A percentile compares a stretch with the other conserved stretches of the same genome.
These are phyloP conservation scores for Ophiostoma quercus DNA, from an alignment of 2,329 filamentous ascomycete genomes.

Conservation along the genomic window DNA sequence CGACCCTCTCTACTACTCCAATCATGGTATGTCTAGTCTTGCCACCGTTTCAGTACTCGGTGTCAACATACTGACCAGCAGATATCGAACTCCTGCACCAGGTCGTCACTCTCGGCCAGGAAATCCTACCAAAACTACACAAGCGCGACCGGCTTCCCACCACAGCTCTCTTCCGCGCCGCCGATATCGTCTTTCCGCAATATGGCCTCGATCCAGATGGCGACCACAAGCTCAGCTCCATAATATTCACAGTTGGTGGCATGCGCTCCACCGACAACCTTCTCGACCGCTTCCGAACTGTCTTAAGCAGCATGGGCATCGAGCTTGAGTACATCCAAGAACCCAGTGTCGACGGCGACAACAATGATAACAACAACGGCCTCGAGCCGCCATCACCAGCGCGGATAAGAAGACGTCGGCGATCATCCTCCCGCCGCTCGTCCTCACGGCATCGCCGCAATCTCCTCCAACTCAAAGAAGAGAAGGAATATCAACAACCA, in stretches of 20 bases:
- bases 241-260: constrained; percentile 73
- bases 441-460: background rate
- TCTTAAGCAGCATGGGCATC: constrained; percentile 66
- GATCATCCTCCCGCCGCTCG: background rate
- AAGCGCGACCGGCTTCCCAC: constrained; percentile 63
- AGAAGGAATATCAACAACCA: background rate
- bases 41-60: background rate
- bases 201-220: constrained; percentile 69
- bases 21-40: constrained; percentile 46
- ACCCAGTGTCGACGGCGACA: constrained; percentile 11
- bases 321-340: constrained; percentile 56
- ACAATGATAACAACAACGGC: background rate
- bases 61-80: constrained; percentile 33
- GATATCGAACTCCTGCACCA: constrained; percentile 75
- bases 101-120: constrained; percentile 67
- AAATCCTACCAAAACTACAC: constrained; percentile 52
- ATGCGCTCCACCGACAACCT: constrained; percentile 52
- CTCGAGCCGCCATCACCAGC: background rate
- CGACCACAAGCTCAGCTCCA: constrained; percentile 64
- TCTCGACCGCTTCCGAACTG: constrained; percentile 62
- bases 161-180: constrained; percentile 73
- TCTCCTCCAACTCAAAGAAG: background rate
- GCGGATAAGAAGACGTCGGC: background rate
- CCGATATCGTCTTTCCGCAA: constrained; percentile 67
- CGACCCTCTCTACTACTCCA: constrained; percentile 52